Percentiles rank a stretch among this genome's conserved stretches.
Conservation (phyloP, 495 filamentous ascomycete genomes). For the Aspergillus carlsbadensis region DNA sequence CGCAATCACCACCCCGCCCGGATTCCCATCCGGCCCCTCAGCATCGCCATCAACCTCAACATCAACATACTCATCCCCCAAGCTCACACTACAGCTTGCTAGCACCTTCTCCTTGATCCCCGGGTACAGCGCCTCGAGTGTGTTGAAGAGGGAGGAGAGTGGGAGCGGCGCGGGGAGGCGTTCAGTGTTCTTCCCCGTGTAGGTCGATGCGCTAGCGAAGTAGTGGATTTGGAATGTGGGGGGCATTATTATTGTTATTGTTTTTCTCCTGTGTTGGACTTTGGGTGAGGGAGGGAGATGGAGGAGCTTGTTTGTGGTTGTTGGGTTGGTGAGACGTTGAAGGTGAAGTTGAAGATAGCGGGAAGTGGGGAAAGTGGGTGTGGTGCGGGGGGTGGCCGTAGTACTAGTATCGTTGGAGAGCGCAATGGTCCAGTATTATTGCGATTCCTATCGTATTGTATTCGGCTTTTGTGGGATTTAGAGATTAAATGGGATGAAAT, state of each 20-base stretch:
- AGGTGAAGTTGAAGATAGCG: background rate
- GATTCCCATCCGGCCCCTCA: too few relatives aligned
- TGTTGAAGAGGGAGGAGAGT: slow-evolving; percentile 60
- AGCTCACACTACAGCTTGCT: slow-evolving; percentile 73
- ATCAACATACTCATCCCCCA: slow-evolving; percentile 90
- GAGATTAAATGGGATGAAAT: background rate
- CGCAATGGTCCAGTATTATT: too few relatives aligned
- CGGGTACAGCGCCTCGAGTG: slow-evolving; percentile 74
- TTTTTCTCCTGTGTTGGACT: slow-evolving; percentile 2
- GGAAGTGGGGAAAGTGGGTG: background rate
- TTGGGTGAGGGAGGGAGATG: background rate
- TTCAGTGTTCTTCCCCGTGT: slow-evolving; percentile 71
- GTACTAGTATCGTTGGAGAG: background rate
- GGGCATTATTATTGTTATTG: slow-evolving; percentile 4
- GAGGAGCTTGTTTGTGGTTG: too few relatives aligned
- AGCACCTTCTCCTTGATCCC: slow-evolving; percentile 77
- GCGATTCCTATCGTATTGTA: too few relatives aligned
- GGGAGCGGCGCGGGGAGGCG: slow-evolving; percentile 69
- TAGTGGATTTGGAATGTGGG: slow-evolving; percentile 73
- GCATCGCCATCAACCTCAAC: slow-evolving; percentile 46
- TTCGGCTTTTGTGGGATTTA: too few relatives aligned
- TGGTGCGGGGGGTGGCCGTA: slow-evolving; percentile 6
- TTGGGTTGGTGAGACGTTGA: background rate
- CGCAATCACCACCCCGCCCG: slow-evolving; percentile 51
- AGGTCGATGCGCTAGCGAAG: slow-evolving; percentile 77